Percentiles rank a stretch among this genome's conserved stretches.
phyloP scores from a whole-genome alignment of 495 filamentous ascomycete species.

The Aspergillus cavernicola region DNA sequence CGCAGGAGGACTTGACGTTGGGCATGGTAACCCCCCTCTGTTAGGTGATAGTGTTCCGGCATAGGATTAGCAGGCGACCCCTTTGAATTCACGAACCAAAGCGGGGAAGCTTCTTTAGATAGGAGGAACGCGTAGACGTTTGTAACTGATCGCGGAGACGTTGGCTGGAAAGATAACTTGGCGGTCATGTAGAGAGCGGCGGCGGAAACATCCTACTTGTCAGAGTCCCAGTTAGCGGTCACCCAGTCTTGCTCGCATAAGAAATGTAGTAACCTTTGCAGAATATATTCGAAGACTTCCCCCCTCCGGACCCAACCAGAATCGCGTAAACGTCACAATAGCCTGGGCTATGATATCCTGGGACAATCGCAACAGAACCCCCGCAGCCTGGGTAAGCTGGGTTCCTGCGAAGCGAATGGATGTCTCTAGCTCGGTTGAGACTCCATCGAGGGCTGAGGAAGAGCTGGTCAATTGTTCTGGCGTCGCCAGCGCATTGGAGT shows the following conservation, averaged over 20 bases:
- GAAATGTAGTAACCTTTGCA: slow-evolving; percentile 42
- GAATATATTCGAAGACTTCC: slow-evolving; percentile 57
- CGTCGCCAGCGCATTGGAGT: slow-evolving; percentile 86
- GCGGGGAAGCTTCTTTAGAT: slow-evolving; percentile 55
- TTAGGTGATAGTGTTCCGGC: slow-evolving; percentile 63
- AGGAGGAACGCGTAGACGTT: slow-evolving; percentile 83
- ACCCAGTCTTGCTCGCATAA: not conserved
- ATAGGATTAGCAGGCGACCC: slow-evolving; percentile 35
- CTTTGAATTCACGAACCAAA: slow-evolving; percentile 47
- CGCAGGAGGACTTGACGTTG: slow-evolving; percentile 60
- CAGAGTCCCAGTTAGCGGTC: not conserved
- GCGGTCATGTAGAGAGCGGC: slow-evolving; percentile 77
- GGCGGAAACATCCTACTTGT: slow-evolving; percentile 69
- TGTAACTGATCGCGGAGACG: slow-evolving; percentile 70
- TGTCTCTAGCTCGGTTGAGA: slow-evolving; percentile 75
- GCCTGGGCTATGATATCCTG: slow-evolving; percentile 89
- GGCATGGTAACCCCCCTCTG: slow-evolving; percentile 65
- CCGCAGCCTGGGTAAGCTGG: slow-evolving; percentile 82
- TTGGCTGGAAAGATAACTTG: slow-evolving; percentile 76
- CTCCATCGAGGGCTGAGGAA: slow-evolving; percentile 60
- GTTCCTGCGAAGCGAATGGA: slow-evolving; percentile 54
- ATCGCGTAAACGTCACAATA: slow-evolving; percentile 81
- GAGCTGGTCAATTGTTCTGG: slow-evolving; percentile 71
- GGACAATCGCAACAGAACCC: slow-evolving; percentile 76
- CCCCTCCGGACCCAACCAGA: slow-evolving; percentile 70